phyloP scores from a whole-genome alignment of 2,329 filamentous ascomycete genomes.

The Pseudogymnoascus sp. region DNA sequence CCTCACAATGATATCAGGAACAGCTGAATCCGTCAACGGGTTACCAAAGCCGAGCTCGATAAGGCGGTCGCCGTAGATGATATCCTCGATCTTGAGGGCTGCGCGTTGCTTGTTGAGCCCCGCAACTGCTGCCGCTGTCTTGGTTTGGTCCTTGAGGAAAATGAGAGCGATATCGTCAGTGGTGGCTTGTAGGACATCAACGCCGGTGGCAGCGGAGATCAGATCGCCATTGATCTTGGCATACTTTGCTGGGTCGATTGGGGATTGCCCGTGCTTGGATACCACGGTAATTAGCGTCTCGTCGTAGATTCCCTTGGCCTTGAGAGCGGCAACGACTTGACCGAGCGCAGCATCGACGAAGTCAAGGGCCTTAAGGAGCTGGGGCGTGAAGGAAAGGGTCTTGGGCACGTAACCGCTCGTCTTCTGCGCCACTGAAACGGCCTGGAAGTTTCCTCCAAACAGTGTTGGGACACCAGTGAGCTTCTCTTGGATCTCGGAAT shows the following conservation, averaged over 20 bases:
- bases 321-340: slow-evolving; percentile 19
- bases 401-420: slow-evolving; percentile 21
- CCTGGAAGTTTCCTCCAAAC: slow-evolving; percentile 27
- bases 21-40: slow-evolving; percentile 21
- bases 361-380: slow-evolving; percentile 21
- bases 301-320: slow-evolving; percentile 21
- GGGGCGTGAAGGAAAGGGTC: slow-evolving; percentile 17
- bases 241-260: slow-evolving; percentile 22
- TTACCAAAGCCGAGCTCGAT: slow-evolving; percentile 22
- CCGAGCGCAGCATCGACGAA: slow-evolving; percentile 26
- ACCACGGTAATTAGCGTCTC: slow-evolving; percentile 24
- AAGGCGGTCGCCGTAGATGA: slow-evolving; percentile 20
- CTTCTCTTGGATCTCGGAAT: slow-evolving; percentile 15
- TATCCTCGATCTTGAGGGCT: slow-evolving; percentile 18
- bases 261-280: slow-evolving; percentile 25
- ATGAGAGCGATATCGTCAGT: slow-evolving; percentile 25
- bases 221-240: slow-evolving; percentile 16
- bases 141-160: slow-evolving; percentile 20
- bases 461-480: slow-evolving; percentile 17
- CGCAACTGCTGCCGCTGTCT: slow-evolving; percentile 18
- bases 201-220: slow-evolving; percentile 17
- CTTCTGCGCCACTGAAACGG: slow-evolving; percentile 25
- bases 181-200: slow-evolving; percentile 13
- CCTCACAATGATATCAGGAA: slow-evolving; percentile 25
- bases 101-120: slow-evolving; percentile 18